These are phyloP conservation scores for Xanthoparmelia taractica DNA, from an alignment of 495 filamentous ascomycete genomes.

Conservation along the genomic window DNA sequence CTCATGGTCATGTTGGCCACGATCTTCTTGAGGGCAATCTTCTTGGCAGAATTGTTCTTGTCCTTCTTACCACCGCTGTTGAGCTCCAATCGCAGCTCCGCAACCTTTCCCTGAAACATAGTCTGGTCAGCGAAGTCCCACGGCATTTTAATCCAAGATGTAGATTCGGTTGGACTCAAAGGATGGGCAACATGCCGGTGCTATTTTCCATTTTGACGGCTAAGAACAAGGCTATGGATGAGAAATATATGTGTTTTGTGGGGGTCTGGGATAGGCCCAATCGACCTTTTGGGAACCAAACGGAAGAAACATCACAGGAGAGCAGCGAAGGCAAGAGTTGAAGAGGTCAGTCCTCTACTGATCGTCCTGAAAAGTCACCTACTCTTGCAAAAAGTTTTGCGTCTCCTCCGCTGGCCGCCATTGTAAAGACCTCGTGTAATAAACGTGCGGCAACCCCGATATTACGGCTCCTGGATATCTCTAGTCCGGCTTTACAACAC, in stretches of 20 bases:
- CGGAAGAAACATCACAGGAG: not conserved
- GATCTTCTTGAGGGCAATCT: slow-evolving; percentile 98
- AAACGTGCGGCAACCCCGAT: not conserved
- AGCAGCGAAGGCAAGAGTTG: not conserved
- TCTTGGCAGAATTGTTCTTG: slow-evolving; percentile 94
- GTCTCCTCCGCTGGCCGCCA: slow-evolving; percentile 81
- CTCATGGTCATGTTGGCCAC: slow-evolving; percentile 99
- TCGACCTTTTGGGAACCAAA: not conserved
- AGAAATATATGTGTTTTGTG: not conserved
- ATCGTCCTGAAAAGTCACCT: slow-evolving; percentile 43
- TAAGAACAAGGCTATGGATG: not conserved
- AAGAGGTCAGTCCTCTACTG: slow-evolving; percentile 14
- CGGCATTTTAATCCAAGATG: slow-evolving; percentile 17
- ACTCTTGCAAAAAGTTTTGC: slow-evolving; percentile 99
- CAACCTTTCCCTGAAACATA: slow-evolving; percentile 85
- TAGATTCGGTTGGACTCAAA: slow-evolving; percentile 27
- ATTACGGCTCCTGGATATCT: not conserved
- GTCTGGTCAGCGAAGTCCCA: slow-evolving; percentile 25
- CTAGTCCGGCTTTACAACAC: not conserved
- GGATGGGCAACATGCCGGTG: not conserved
- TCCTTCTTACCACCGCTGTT: slow-evolving; percentile 94
- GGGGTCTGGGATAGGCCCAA: not conserved
- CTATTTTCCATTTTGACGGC: not conserved
- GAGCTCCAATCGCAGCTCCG: slow-evolving; percentile 90
- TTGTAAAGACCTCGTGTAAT: slow-evolving; percentile 34